phyloP scores from a whole-genome alignment of 805 yeast species.

The Candida ortonii region DNA sequence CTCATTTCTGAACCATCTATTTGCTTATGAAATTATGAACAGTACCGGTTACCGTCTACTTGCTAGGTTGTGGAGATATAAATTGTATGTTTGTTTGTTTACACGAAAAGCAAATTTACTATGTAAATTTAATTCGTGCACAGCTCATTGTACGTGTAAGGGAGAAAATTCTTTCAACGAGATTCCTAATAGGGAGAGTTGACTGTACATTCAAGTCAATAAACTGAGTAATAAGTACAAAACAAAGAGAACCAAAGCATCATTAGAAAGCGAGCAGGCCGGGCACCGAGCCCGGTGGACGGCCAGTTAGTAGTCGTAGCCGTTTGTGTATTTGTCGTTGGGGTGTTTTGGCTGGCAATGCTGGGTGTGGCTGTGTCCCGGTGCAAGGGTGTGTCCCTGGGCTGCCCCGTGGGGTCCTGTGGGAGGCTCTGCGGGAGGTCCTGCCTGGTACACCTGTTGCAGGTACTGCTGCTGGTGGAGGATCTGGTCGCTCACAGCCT shows the following conservation, averaged over 20 bases:
- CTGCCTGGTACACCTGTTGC: slow-evolving; percentile 18
- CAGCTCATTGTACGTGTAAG: too few relatives aligned
- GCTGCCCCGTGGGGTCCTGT: slow-evolving; percentile 3
- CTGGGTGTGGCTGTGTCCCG: slow-evolving; percentile 15
- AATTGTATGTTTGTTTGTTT: too few relatives aligned
- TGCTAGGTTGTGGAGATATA: too few relatives aligned
- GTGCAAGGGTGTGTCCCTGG: slow-evolving; percentile 11
- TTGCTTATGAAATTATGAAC: too few relatives aligned
- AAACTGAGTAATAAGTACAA: slow-evolving; percentile 3
- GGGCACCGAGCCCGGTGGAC: not conserved
- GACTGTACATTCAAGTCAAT: slow-evolving; percentile 1
- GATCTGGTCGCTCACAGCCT: slow-evolving; percentile 11
- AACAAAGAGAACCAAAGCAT: not conserved
- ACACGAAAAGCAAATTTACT: too few relatives aligned
- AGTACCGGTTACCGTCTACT: too few relatives aligned
- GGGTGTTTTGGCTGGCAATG: slow-evolving; percentile 15
- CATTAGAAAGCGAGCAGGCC: too few relatives aligned
- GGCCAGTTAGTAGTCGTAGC: slow-evolving; percentile 7
- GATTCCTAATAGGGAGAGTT: too few relatives aligned
- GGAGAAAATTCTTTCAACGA: too few relatives aligned
- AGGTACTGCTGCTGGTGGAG: slow-evolving; percentile 20
- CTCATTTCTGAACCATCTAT: too few relatives aligned
- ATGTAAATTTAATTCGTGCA: too few relatives aligned
- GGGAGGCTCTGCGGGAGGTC: too few relatives aligned
- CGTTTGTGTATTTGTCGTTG: slow-evolving; percentile 5